Percentiles rank a stretch among this genome's conserved stretches.
phyloP scores from a whole-genome alignment of 1,284 basidiomycete genomes.

The Sporisorium iseilematis-ciliati region DNA sequence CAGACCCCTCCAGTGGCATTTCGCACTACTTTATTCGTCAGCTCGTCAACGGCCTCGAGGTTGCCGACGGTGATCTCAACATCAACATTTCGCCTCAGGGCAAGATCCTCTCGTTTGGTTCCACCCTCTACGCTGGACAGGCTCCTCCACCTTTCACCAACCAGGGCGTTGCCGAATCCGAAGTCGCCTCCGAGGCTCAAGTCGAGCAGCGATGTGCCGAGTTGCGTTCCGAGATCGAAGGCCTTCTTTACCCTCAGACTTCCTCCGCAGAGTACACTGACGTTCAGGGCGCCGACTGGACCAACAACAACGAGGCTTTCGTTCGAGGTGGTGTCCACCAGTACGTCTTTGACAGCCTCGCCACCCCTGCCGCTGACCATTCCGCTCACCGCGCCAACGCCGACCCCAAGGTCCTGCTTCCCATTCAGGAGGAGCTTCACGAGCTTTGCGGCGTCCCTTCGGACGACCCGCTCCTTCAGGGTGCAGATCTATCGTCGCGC shows the following conservation, averaged over 20 bases:
- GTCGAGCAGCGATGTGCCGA: conserved; percentile 39
- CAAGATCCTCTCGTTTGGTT: conserved; percentile 58
- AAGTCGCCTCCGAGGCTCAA: conserved; percentile 21
- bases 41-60: conserved; percentile 57
- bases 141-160: conserved; percentile 53
- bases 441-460: conserved; percentile 51
- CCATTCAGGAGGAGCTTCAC: conserved; percentile 58
- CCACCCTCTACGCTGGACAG: conserved; percentile 53
- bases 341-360: conserved; percentile 48
- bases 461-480: conserved; percentile 57
- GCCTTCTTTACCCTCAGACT: conserved; percentile 28
- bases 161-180: conserved; percentile 26
- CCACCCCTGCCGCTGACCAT: conserved; percentile 14
- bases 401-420: conserved; percentile 23
- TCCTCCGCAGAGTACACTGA: conserved; percentile 35
- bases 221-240: conserved; percentile 45
- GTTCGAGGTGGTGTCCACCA: conserved; percentile 44
- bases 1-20: conserved; percentile 53
- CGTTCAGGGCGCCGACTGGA: conserved; percentile 13
- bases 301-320: conserved; percentile 36
- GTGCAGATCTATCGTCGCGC: conserved; percentile 49
- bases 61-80: conserved; percentile 59
- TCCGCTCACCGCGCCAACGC: conserved; percentile 29
- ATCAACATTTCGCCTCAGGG: conserved; percentile 52
- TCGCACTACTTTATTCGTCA: conserved; percentile 59